phyloP scores from a whole-genome alignment of 768 basidiomycete species.

The Lactarius hatsudake region DNA sequence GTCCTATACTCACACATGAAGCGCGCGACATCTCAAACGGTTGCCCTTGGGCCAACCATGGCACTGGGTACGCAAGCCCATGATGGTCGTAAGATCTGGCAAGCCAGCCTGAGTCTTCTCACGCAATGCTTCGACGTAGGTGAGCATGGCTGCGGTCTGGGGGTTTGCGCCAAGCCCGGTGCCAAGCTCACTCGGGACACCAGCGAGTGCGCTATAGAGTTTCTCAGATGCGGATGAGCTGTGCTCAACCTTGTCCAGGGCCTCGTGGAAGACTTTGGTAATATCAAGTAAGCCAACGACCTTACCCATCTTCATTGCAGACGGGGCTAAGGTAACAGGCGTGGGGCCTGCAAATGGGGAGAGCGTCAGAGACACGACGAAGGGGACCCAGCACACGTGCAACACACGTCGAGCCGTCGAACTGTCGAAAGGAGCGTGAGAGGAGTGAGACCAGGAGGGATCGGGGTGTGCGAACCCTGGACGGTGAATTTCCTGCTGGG shows the following conservation, averaged over 20 bases:
- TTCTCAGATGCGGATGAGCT: constrained; percentile 97
- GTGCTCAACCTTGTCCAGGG: constrained; percentile 94
- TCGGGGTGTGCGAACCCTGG: too few relatives aligned
- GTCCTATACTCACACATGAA: constrained; percentile 95
- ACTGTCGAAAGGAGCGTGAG: too few relatives aligned
- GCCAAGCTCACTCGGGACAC: constrained; percentile 95
- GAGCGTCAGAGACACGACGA: too few relatives aligned
- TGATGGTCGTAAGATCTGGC: constrained; percentile 91
- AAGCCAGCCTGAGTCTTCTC: constrained; percentile 97
- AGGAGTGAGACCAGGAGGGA: too few relatives aligned
- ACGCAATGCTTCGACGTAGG: constrained; percentile 91
- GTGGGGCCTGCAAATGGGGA: constrained; percentile 8
- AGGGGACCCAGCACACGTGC: too few relatives aligned
- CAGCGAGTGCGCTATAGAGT: constrained; percentile 93
- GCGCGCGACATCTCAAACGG: constrained; percentile 89
- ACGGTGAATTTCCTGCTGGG: too few relatives aligned
- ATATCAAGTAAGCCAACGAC: constrained; percentile 98
- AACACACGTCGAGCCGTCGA: too few relatives aligned
- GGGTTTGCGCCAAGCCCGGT: constrained; percentile 71
- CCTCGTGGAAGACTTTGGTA: constrained; percentile 99
- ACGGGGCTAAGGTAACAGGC: constrained; percentile 64
- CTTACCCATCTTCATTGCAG: constrained; percentile 97
- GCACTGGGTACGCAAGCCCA: constrained; percentile 94
- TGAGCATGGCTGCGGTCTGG: constrained; percentile 97
- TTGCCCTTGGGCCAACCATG: constrained; percentile 88